A percentile compares a stretch with the other conserved stretches of the same genome.
Evolutionary conservation across 148 eudicot species (phyloP).

Genomic region (Cornus controversa): DNA sequence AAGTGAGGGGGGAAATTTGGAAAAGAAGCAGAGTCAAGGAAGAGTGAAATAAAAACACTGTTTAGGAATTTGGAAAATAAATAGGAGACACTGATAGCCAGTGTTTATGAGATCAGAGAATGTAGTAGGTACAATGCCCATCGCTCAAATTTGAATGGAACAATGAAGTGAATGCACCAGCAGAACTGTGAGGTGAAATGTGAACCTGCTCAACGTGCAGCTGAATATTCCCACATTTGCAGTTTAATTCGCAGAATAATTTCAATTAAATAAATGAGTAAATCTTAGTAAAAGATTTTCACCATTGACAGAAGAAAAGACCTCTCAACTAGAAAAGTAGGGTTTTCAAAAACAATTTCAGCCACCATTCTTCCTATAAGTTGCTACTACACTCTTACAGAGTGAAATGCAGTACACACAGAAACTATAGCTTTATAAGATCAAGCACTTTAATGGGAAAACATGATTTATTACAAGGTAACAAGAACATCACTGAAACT

Average conservation of each 20-base stretch:
- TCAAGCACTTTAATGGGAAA: neutral
- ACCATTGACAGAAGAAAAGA: too few relatives aligned
- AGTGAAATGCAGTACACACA: neutral
- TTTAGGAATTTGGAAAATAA: too few relatives aligned
- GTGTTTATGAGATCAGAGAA: too few relatives aligned
- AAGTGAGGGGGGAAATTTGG: neutral
- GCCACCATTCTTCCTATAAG: neutral
- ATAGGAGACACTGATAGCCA: too few relatives aligned
- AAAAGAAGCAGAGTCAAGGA: neutral
- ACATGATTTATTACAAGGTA: neutral
- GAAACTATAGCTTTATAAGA: neutral
- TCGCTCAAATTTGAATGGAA: too few relatives aligned
- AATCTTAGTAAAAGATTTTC: too few relatives aligned
- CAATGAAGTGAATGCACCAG: too few relatives aligned
- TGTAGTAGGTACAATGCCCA: too few relatives aligned
- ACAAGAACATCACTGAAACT: neutral
- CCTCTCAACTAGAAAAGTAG: too few relatives aligned
- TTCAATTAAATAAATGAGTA: neutral
- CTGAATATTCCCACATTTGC: too few relatives aligned
- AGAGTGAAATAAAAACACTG: neutral
- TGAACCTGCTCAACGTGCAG: too few relatives aligned
- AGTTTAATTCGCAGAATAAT: neutral
- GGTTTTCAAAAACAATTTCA: neutral
- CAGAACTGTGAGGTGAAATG: too few relatives aligned
- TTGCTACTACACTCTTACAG: neutral